Percentiles rank a stretch among this genome's conserved stretches.
phyloP scores from a whole-genome alignment of 2,329 filamentous ascomycete genomes.

The Colletotrichum acutatum region DNA sequence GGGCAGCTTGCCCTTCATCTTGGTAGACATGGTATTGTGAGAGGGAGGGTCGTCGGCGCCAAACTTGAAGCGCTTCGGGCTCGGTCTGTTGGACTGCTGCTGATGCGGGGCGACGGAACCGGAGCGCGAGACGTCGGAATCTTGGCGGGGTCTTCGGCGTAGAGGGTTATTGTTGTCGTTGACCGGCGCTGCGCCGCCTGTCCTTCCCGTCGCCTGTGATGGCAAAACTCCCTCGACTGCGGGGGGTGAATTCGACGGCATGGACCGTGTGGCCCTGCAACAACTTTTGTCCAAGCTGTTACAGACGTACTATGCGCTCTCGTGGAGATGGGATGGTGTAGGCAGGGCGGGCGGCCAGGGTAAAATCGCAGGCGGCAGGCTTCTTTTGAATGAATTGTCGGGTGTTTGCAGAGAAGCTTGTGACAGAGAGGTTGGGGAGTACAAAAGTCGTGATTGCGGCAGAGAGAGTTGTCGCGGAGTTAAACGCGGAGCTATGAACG shows the following conservation, averaged over 20 bases:
- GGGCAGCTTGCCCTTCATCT: constrained; percentile 53
- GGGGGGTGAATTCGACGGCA: constrained; percentile 36
- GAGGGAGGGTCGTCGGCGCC: constrained; percentile 17
- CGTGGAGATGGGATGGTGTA: background rate
- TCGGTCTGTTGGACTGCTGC: constrained; percentile 30
- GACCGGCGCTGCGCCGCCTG: constrained; percentile 18
- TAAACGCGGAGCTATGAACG: constrained; percentile 32
- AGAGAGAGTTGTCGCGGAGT: constrained; percentile 30
- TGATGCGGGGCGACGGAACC: constrained; percentile 37
- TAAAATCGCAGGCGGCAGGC: background rate
- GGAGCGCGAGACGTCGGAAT: constrained; percentile 46
- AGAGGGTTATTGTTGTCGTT: constrained; percentile 46
- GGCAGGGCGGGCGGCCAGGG: background rate
- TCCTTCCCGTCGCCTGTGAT: constrained; percentile 36
- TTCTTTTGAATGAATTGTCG: background rate
- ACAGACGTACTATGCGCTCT: constrained; percentile 27
- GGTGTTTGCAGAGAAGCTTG: constrained; percentile 3
- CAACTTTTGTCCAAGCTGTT: constrained; percentile 37
- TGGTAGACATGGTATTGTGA: constrained; percentile 39
- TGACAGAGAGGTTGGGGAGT: constrained; percentile 1
- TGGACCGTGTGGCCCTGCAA: constrained; percentile 36
- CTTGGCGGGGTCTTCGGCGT: constrained; percentile 51
- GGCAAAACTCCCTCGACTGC: constrained; percentile 36
- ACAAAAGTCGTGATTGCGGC: constrained; percentile 6
- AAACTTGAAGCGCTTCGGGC: constrained; percentile 36